phyloP scores from a whole-genome alignment of 495 filamentous ascomycete genomes.

The Penicillium herquei region DNA sequence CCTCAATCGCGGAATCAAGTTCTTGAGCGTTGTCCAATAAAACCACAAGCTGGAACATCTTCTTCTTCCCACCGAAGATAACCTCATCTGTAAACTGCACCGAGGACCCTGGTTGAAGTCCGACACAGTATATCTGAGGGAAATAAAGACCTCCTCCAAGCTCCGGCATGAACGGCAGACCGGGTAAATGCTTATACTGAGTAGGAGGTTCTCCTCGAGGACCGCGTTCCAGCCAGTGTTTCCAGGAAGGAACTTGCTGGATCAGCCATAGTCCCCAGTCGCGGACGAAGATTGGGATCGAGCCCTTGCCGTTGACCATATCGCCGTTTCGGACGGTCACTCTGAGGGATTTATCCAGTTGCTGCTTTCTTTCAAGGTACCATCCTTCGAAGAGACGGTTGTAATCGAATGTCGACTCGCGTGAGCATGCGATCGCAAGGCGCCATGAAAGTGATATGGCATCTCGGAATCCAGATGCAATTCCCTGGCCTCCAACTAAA shows the following conservation, averaged over 20 bases:
- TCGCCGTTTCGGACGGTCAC: conserved; percentile 34
- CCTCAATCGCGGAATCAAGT: background rate
- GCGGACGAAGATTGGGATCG: conserved; percentile 30
- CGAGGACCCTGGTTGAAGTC: background rate
- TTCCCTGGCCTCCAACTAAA: conserved; percentile 51
- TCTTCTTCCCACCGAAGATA: conserved; percentile 6
- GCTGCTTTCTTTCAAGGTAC: conserved; percentile 42
- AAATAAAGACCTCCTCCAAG: conserved; percentile 6
- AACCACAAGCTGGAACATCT: conserved; percentile 8
- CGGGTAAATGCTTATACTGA: conserved; percentile 22
- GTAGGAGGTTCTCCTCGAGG: conserved; percentile 22
- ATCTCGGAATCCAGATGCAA: conserved; percentile 45
- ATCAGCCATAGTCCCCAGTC: conserved; percentile 33
- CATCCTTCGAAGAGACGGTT: conserved; percentile 25
- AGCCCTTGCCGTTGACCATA: conserved; percentile 27
- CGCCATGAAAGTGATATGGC: conserved; percentile 46
- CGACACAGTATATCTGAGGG: conserved; percentile 13
- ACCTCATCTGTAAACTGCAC: conserved; percentile 16
- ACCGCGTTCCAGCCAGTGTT: conserved; percentile 25
- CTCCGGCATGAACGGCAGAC: conserved; percentile 30
- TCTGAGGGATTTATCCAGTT: conserved; percentile 33
- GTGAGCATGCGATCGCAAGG: conserved; percentile 34
- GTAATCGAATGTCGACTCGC: conserved; percentile 2
- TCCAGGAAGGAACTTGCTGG: conserved; percentile 32
- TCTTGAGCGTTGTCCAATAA: conserved; percentile 1